Percentiles rank a stretch among this genome's conserved stretches.
phyloP scores from a whole-genome alignment of 805 yeast genomes.

The Ogataea pilisensis region DNA sequence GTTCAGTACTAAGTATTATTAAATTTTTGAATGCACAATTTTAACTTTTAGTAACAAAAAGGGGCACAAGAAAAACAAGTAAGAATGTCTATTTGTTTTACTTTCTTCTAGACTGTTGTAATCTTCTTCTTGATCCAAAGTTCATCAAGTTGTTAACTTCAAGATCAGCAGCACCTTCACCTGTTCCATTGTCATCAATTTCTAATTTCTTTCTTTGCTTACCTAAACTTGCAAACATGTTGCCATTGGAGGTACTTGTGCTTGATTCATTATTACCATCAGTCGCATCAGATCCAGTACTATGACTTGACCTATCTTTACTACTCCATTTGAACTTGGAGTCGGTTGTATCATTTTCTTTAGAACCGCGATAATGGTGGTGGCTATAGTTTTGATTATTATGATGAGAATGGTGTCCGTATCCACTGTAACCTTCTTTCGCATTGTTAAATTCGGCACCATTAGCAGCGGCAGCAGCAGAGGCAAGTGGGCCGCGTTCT shows the following conservation, averaged over 20 bases:
- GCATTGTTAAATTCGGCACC: background rate
- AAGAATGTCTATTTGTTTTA: background rate
- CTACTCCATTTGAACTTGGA: background rate
- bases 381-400: background rate
- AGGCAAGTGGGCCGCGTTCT: too few species aligned
- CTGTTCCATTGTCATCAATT: slow-evolving; percentile 19
- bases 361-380: background rate
- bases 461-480: too few species aligned
- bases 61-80: background rate
- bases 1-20: too few species aligned
- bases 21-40: too few species aligned
- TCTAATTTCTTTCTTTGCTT: slow-evolving; percentile 28
- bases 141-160: slow-evolving; percentile 26
- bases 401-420: background rate
- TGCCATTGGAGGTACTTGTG: background rate
- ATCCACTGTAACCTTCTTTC: background rate
- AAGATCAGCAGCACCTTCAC: slow-evolving; percentile 22
- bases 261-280: background rate
- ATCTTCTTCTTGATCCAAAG: slow-evolving; percentile 23
- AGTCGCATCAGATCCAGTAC: background rate
- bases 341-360: background rate
- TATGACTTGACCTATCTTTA: background rate
- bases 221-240: slow-evolving; percentile 24
- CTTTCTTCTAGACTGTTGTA: slow-evolving; percentile 14
- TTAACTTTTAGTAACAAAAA: background rate